These are phyloP conservation scores for Eimeria praecox DNA, from an alignment of 169 alveolate species.

Conservation along the genomic window DNA sequence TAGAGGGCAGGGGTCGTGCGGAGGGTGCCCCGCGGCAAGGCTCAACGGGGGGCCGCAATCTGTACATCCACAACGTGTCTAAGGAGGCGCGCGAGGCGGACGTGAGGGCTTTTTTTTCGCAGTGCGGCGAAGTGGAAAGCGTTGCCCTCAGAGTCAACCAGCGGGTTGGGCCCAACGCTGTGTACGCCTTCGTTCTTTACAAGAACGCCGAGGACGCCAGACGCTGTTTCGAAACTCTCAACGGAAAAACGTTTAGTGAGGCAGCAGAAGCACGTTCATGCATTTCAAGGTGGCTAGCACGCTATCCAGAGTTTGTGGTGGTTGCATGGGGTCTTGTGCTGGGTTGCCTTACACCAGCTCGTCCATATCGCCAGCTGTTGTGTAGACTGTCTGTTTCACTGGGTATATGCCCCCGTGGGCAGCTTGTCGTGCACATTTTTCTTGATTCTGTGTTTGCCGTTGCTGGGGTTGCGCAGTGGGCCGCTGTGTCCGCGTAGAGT, in stretches of 20 bases:
- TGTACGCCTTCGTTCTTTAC: slow-evolving; percentile 75
- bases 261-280: background rate
- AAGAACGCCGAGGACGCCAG: slow-evolving; percentile 76
- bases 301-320: background rate
- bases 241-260: slow-evolving; percentile 76
- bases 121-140: slow-evolving; percentile 77
- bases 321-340: background rate
- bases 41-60: slow-evolving; percentile 67
- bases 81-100: slow-evolving; percentile 78
- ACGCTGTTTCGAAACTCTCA: slow-evolving; percentile 78
- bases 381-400: background rate
- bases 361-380: too few relatives aligned
- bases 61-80: slow-evolving; percentile 81
- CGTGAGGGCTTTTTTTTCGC: slow-evolving; percentile 69
- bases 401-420: background rate
- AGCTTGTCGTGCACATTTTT: background rate
- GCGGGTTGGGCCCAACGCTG: slow-evolving; percentile 78
- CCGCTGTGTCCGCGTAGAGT: slow-evolving; percentile 80
- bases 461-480: slow-evolving; percentile 56
- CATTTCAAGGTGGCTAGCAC: background rate
- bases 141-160: slow-evolving; percentile 76
- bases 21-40: slow-evolving; percentile 74
- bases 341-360: background rate
- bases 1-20: slow-evolving; percentile 64
- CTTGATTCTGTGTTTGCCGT: background rate